Evolutionary conservation across 441 rosid species (phyloP).

Genomic region (California macrophylla): DNA sequence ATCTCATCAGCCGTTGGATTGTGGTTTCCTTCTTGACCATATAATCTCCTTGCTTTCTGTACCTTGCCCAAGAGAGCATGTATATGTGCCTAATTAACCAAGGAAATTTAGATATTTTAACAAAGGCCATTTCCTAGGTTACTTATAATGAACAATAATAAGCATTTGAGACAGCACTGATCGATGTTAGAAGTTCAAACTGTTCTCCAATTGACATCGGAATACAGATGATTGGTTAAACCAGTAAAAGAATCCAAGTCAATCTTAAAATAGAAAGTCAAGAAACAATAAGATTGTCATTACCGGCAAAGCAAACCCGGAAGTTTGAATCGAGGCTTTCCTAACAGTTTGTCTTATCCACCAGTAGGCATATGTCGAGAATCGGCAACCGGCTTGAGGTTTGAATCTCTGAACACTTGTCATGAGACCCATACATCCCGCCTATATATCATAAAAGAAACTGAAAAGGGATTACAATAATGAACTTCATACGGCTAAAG

Average conservation of each 20-base stretch:
- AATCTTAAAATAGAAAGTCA: background rate
- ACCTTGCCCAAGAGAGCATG: conserved; percentile 51
- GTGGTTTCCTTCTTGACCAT: conserved; percentile 45
- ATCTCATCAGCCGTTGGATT: conserved; percentile 51
- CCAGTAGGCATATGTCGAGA: conserved; percentile 81
- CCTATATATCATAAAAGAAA: conserved; percentile 28
- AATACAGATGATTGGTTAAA: background rate
- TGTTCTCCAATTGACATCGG: background rate
- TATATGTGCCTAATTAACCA: conserved; percentile 48
- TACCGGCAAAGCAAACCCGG: conserved; percentile 85
- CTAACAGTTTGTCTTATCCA: conserved; percentile 59
- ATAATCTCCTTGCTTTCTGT: conserved; percentile 54
- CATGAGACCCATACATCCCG: conserved; percentile 86
- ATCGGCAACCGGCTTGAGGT: conserved; percentile 69
- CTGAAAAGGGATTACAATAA: background rate
- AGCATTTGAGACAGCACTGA: background rate
- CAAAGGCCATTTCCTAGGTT: background rate
- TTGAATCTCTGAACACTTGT: conserved; percentile 62
- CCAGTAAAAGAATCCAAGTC: background rate
- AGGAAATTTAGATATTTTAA: background rate
- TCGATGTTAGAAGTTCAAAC: background rate
- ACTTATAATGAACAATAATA: background rate
- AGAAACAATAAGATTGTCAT: conserved; percentile 10
- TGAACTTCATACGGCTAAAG: background rate
- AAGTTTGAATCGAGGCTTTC: conserved; percentile 63